Evolutionary conservation across 225 moss, liverwort and hornwort species (phyloP), one percentile per base, ranked within the genome.

Genomic region (Physcomitrellopsis africana): DNA sequence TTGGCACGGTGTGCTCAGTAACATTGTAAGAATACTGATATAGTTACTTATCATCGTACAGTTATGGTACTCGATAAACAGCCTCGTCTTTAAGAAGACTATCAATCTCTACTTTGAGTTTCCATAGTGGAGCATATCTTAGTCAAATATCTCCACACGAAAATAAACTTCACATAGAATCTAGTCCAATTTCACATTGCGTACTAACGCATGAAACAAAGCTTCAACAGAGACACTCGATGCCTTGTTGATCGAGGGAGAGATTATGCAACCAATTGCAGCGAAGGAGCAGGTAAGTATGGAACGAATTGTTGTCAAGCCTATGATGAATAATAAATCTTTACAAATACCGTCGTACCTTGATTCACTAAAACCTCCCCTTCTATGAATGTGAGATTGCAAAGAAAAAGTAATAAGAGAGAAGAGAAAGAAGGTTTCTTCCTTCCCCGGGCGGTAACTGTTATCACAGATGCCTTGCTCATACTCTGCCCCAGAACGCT

Each of bases 271-370:
- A 69, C 69, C 32, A 37, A 60, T 27, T 15, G 9, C 63, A 61
- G 41, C 48, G 42, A 18, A 61, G 43, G 66, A 61, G 49, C 65
- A 70, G 60, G 42, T 69, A 75, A 67, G 46, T 59, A 60, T 62
- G 60, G 53, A 81, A 73, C 16, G 45, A 75, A 75, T 57, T 49
- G 58, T 72, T 64, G 47, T 63, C 81, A 60, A 68, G 75, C 72
- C 79, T 76, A 46, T 76, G 60, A 76, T 65, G 67, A 81, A 79
- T 76, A 72, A 69, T 65, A 81, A 72, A 79, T 78, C 76, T 79
- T 79, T 81, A 79, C 81, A 72, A 76, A 79, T 76, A 79, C 76
- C 70, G 70, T 65, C 61, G 55, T 69, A 77, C 69, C 72, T 76
- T 85, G 63, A 70, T 77, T 57, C 71, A 48, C 29, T 52, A 63